phyloP scores from a whole-genome alignment of 495 filamentous ascomycete genomes.

The Gamarada debralockiae region DNA sequence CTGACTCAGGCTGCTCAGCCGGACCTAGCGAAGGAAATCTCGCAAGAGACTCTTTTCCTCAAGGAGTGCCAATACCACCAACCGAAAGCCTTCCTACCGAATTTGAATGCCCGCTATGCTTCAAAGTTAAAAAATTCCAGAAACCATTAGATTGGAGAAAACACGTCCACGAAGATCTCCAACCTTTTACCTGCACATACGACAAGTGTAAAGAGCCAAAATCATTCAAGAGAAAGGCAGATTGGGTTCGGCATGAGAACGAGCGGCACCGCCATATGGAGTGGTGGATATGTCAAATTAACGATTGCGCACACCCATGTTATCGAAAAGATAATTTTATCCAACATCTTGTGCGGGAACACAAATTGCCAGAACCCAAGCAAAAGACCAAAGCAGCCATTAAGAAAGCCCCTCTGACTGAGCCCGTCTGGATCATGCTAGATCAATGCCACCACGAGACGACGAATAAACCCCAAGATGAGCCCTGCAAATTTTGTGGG shows the following conservation, averaged over 20 bases:
- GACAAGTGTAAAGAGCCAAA: slow-evolving; percentile 80
- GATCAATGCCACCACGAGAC: slow-evolving; percentile 77
- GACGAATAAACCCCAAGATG: slow-evolving; percentile 57
- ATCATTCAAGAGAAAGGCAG: slow-evolving; percentile 95
- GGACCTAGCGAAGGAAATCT: slow-evolving; percentile 57
- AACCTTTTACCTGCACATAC: slow-evolving; percentile 95
- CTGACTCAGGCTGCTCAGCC: slow-evolving; percentile 9
- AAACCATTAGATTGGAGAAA: slow-evolving; percentile 99
- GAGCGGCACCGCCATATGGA: slow-evolving; percentile 90
- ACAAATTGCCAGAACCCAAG: slow-evolving; percentile 83
- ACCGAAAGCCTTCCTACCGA: slow-evolving; percentile 78
- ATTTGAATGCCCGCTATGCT: slow-evolving; percentile 92
- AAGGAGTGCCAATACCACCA: slow-evolving; percentile 78
- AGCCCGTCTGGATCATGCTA: slow-evolving; percentile 69
- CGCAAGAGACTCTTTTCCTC: slow-evolving; percentile 65
- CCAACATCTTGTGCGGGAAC: slow-evolving; percentile 91
- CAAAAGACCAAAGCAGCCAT: slow-evolving; percentile 55
- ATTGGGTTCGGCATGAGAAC: slow-evolving; percentile 96
- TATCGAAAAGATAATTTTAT: slow-evolving; percentile 94
- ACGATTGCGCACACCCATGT: slow-evolving; percentile 80
- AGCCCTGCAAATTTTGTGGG: slow-evolving; percentile 89
- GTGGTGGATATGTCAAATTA: slow-evolving; percentile 83
- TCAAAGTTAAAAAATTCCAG: slow-evolving; percentile 81
- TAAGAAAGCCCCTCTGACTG: slow-evolving; percentile 46
- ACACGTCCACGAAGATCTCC: slow-evolving; percentile 92